Percentiles rank a stretch among this genome's conserved stretches.
phyloP scores from a whole-genome alignment of 129 eudicot species.

The Logfia minima region DNA sequence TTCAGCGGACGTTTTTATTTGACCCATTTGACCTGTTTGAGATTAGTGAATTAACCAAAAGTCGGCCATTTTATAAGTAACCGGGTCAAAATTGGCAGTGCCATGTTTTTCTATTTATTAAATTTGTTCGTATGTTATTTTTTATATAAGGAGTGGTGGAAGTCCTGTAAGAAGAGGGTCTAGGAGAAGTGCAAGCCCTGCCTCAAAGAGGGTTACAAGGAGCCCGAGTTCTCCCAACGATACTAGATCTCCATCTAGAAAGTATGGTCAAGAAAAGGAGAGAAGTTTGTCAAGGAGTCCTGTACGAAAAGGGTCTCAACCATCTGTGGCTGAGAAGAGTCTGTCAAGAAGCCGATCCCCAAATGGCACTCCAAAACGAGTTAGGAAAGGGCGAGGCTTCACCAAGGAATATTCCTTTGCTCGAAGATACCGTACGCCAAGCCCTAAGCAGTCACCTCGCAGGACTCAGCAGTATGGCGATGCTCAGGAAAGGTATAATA shows the following conservation, averaged over 20 bases:
- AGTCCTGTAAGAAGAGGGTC: conserved; percentile 46
- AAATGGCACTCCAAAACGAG: conserved; percentile 72
- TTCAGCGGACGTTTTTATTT: not conserved
- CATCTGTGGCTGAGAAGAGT: conserved; percentile 32
- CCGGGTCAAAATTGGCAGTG: not conserved
- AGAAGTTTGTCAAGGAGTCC: conserved; percentile 39
- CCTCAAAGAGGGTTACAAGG: conserved; percentile 32
- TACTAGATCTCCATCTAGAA: conserved; percentile 17
- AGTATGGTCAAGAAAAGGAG: conserved; percentile 26
- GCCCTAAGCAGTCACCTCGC: conserved; percentile 68
- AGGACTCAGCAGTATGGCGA: conserved; percentile 62
- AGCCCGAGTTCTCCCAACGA: conserved; percentile 35
- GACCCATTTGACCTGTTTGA: not conserved
- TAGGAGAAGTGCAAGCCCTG: conserved; percentile 38
- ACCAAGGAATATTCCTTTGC: conserved; percentile 81
- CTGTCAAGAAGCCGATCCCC: conserved; percentile 64
- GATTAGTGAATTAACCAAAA: not conserved
- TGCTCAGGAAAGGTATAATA: conserved; percentile 53
- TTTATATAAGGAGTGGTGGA: conserved; percentile 38
- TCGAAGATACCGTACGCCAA: conserved; percentile 78
- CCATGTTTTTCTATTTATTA: not conserved
- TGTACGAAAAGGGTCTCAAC: conserved; percentile 31
- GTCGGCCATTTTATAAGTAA: not conserved
- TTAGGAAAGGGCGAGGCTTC: conserved; percentile 95
- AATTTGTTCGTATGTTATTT: not conserved